Evolutionary conservation across 805 yeast species (phyloP).

Genomic region (Sungouiella thailandica): DNA sequence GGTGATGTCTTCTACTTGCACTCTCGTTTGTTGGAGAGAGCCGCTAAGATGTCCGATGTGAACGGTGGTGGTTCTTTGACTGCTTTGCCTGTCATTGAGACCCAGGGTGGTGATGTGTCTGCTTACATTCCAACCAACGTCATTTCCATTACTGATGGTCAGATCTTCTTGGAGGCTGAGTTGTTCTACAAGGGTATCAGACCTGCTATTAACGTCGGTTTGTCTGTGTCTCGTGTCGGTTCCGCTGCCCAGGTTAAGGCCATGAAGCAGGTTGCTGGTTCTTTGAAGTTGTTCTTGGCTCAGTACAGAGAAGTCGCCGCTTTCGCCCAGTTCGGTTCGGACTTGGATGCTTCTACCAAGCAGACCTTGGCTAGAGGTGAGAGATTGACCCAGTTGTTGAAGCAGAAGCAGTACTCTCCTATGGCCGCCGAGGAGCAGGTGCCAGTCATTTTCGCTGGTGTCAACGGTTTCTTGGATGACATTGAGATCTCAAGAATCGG

Average conservation of each 20-base stretch:
- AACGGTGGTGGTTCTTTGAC: slow-evolving; percentile 93
- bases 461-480: slow-evolving; percentile 95
- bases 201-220: slow-evolving; percentile 99
- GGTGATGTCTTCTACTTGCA: slow-evolving; percentile 96
- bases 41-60: slow-evolving; percentile 91
- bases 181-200: slow-evolving; percentile 99
- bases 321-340: slow-evolving; percentile 99
- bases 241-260: slow-evolving; percentile 99
- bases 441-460: slow-evolving; percentile 98
- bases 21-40: slow-evolving; percentile 93
- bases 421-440: slow-evolving; percentile 98
- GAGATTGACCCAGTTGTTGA: slow-evolving; percentile 97
- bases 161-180: slow-evolving; percentile 98
- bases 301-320: slow-evolving; percentile 99
- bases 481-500: slow-evolving; percentile 80
- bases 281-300: slow-evolving; percentile 99
- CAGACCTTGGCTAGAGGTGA: slow-evolving; percentile 99
- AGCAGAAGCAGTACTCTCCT: slow-evolving; percentile 97
- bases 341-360: slow-evolving; percentile 98
- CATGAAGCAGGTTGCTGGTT: slow-evolving; percentile 99
- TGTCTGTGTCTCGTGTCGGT: slow-evolving; percentile 99
- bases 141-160: slow-evolving; percentile 96
- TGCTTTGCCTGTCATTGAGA: slow-evolving; percentile 94
- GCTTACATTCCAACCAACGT: slow-evolving; percentile 98
- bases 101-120: slow-evolving; percentile 99